phyloP scores from a whole-genome alignment of 73 alveolate genomes.

The Paramecium pentaurelia region DNA sequence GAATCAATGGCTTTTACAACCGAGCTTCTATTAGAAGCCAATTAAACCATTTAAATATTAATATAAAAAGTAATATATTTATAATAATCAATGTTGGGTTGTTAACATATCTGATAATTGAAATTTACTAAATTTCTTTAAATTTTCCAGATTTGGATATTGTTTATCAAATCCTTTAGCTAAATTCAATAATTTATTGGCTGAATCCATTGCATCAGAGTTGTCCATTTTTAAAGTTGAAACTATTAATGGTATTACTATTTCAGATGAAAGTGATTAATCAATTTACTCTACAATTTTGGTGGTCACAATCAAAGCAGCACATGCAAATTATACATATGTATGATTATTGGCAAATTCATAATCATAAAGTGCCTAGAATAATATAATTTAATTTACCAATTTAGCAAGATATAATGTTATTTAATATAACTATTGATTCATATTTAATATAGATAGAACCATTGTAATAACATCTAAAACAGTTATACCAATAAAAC shows the following conservation, averaged over 20 bases:
- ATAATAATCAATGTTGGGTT: neutral
- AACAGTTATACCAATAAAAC: conserved; percentile 21
- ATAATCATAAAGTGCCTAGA: conserved; percentile 38
- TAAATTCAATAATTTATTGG: conserved; percentile 28
- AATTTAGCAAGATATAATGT: conserved; percentile 47
- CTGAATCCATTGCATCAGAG: conserved; percentile 35
- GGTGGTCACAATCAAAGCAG: neutral
- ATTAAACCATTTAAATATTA: neutral
- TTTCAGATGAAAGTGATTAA: conserved; percentile 25
- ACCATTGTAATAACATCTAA: conserved; percentile 16
- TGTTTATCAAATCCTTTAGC: conserved; percentile 60
- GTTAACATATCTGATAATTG: neutral
- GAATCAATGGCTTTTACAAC: neutral
- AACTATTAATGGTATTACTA: conserved; percentile 29
- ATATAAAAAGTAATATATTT: neutral
- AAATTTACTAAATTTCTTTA: conserved; percentile 44
- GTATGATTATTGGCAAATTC: conserved; percentile 9
- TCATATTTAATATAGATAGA: conserved; percentile 28
- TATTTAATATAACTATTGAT: conserved; percentile 26
- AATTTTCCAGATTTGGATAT: conserved; percentile 56
- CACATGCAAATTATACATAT: conserved; percentile 39
- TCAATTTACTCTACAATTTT: conserved; percentile 53
- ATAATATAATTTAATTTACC: neutral
- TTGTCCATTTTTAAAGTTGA: conserved; percentile 22
- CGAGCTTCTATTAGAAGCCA: neutral